phyloP scores from a whole-genome alignment of 2,329 filamentous ascomycete species.

The Fusarium torreyae region DNA sequence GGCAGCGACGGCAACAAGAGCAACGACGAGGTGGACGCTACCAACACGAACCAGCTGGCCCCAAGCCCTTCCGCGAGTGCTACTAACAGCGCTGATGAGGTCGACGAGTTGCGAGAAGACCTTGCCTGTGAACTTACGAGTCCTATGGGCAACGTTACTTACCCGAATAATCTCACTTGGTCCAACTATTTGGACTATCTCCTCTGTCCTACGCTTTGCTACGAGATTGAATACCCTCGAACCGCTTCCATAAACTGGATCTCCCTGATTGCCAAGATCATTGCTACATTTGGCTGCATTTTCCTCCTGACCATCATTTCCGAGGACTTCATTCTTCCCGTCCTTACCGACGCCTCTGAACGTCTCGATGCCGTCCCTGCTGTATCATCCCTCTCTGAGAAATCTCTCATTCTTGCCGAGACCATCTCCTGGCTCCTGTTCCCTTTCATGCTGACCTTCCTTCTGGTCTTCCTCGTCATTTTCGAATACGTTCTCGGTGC shows the following conservation, averaged over 20 bases:
- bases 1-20: slow-evolving; percentile 43
- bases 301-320: slow-evolving; percentile 92
- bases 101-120: slow-evolving; percentile 84
- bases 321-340: slow-evolving; percentile 95
- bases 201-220: slow-evolving; percentile 95
- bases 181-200: slow-evolving; percentile 89
- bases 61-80: slow-evolving; percentile 40
- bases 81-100: slow-evolving; percentile 59
- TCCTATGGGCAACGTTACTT: slow-evolving; percentile 89
- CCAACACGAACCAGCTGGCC: neutral
- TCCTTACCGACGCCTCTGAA: slow-evolving; percentile 78
- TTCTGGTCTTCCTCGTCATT: slow-evolving; percentile 97
- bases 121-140: slow-evolving; percentile 93
- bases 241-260: slow-evolving; percentile 81
- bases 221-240: slow-evolving; percentile 96
- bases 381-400: slow-evolving; percentile 70
- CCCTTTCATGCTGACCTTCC: slow-evolving; percentile 96
- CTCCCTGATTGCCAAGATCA: slow-evolving; percentile 85
- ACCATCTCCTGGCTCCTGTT: slow-evolving; percentile 93
- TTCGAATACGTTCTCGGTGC: slow-evolving; percentile 97
- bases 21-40: slow-evolving; percentile 49
- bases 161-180: slow-evolving; percentile 88
- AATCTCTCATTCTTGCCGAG: slow-evolving; percentile 85
- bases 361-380: slow-evolving; percentile 63
- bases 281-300: slow-evolving; percentile 95